Conservation (phyloP, 139 green algal species). For the Closterium sp. region DNA sequence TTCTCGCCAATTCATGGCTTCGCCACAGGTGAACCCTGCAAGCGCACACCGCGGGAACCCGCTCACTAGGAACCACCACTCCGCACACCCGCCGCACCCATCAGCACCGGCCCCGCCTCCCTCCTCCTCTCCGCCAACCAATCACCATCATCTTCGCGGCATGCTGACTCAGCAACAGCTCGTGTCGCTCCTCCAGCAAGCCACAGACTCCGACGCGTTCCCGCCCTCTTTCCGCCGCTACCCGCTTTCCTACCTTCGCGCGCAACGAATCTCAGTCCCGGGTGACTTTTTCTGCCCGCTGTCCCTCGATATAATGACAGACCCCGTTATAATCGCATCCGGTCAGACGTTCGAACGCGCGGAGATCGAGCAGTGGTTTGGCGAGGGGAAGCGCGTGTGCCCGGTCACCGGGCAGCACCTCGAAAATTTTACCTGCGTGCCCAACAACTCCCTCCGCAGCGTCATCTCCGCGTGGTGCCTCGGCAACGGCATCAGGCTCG, state of each 20-base stretch:
- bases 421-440: not conserved
- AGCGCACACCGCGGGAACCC: not conserved
- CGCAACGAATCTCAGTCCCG: not conserved
- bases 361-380: conserved; percentile 16
- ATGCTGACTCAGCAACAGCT: not conserved
- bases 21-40: not conserved
- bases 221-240: not conserved
- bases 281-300: conserved; percentile 15
- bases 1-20: not conserved
- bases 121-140: not conserved
- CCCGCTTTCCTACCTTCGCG: not conserved
- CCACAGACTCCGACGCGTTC: not conserved
- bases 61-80: not conserved
- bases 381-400: not conserved
- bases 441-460: conserved; percentile 5
- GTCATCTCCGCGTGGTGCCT: conserved; percentile 2
- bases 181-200: not conserved
- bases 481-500: conserved; percentile 7
- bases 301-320: conserved; percentile 6
- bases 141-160: not conserved
- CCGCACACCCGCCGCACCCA: not conserved
- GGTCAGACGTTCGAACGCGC: conserved; percentile 35
- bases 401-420: not conserved
- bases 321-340: conserved; percentile 33
- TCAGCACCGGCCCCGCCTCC: not conserved